These are phyloP conservation scores for Boletus rubroflammeus DNA, from an alignment of 768 basidiomycete species.

Conservation along the genomic window DNA sequence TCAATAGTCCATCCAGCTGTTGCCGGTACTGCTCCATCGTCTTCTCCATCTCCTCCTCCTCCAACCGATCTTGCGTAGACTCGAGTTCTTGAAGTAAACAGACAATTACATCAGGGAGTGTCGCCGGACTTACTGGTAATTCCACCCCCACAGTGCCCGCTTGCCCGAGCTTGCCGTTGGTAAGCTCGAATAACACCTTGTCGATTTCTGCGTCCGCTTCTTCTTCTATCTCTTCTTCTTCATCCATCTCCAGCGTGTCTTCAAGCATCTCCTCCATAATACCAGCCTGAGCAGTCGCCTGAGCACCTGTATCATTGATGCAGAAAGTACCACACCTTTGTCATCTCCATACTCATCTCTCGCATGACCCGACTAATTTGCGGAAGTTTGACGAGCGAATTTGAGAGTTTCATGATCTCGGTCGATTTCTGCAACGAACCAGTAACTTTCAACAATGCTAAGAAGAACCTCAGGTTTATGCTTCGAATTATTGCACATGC, in stretches of 20 bases:
- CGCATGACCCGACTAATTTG: slow-evolving; percentile 92
- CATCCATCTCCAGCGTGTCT: slow-evolving; percentile 86
- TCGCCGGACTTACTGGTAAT: slow-evolving; percentile 59
- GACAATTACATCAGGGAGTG: neutral
- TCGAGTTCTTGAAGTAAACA: slow-evolving; percentile 27
- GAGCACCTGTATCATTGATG: neutral
- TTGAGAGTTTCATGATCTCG: slow-evolving; percentile 99
- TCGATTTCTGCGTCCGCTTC: slow-evolving; percentile 98
- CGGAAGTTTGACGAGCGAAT: slow-evolving; percentile 84
- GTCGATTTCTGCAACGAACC: slow-evolving; percentile 97
- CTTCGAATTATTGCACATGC: neutral
- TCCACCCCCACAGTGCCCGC: slow-evolving; percentile 69
- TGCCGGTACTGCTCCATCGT: slow-evolving; percentile 90
- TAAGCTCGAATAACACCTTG: slow-evolving; percentile 92
- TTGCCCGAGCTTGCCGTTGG: slow-evolving; percentile 92
- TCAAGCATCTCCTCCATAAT: slow-evolving; percentile 99
- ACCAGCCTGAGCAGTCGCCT: slow-evolving; percentile 63
- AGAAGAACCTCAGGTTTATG: neutral
- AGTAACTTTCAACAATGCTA: slow-evolving; percentile 95
- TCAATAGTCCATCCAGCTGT: slow-evolving; percentile 84
- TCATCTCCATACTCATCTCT: slow-evolving; percentile 99
- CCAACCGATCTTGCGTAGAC: slow-evolving; percentile 56
- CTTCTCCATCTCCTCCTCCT: slow-evolving; percentile 81
- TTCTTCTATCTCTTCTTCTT: slow-evolving; percentile 92
- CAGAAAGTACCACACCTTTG: slow-evolving; percentile 62